phyloP scores from a whole-genome alignment of 2,329 filamentous ascomycete genomes.

The Teratosphaeria nubilosa region DNA sequence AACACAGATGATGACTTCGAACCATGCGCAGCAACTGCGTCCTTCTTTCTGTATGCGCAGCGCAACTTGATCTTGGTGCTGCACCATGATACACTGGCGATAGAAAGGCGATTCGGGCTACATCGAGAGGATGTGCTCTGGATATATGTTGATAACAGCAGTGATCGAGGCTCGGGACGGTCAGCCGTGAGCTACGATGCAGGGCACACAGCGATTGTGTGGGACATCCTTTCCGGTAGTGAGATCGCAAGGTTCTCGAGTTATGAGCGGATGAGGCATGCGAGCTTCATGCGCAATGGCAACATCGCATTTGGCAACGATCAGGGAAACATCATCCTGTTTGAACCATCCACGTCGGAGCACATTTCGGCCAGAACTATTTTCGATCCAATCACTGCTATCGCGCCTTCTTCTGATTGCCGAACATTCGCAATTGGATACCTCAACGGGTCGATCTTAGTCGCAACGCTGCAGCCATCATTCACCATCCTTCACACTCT shows the following conservation, averaged over 20 bases:
- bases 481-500: conserved; percentile 93
- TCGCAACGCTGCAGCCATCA: conserved; percentile 78
- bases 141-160: conserved; percentile 82
- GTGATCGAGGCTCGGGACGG: conserved; percentile 73
- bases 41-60: conserved; percentile 81
- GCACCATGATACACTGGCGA: conserved; percentile 82
- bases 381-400: conserved; percentile 86
- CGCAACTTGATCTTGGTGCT: conserved; percentile 73
- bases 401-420: conserved; percentile 82
- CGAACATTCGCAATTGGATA: conserved; percentile 97
- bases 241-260: conserved; percentile 88
- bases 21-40: conserved; percentile 81
- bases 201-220: conserved; percentile 85
- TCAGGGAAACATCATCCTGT: conserved; percentile 87
- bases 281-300: conserved; percentile 92
- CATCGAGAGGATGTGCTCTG: conserved; percentile 77
- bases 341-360: conserved; percentile 86
- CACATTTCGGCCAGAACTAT: conserved; percentile 86
- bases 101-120: conserved; percentile 75
- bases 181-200: conserved; percentile 89
- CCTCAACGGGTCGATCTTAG: conserved; percentile 85
- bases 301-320: conserved; percentile 93
- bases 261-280: conserved; percentile 75
- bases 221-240: conserved; percentile 87
- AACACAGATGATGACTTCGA: conserved; percentile 54